Conservation (phyloP, 208 protist species). For the Trypanosoma rangeli region DNA sequence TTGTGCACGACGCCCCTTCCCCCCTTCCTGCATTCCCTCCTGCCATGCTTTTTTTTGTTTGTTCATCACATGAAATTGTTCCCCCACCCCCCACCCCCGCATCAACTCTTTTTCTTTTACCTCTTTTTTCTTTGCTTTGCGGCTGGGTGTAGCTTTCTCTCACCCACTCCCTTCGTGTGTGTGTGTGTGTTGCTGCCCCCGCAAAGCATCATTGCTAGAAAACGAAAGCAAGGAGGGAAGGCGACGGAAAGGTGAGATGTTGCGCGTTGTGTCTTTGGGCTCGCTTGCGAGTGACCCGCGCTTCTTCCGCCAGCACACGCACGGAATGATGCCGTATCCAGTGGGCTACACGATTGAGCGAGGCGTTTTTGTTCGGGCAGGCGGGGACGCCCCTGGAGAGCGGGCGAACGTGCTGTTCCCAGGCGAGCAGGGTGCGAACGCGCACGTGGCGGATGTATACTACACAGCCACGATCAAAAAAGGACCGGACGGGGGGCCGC, state of each 20-base stretch:
- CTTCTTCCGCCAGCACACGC: conserved; percentile 22
- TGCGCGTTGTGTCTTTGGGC: conserved; percentile 54
- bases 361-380: conserved; percentile 37
- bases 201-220: too few relatives aligned
- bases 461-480: conserved; percentile 49
- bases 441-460: conserved; percentile 20
- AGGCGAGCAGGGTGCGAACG: conserved; percentile 7
- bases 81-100: not conserved
- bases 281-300: conserved; percentile 32
- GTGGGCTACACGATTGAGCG: conserved; percentile 60
- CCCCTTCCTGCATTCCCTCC: conserved; percentile 13
- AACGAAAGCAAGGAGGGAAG: not conserved
- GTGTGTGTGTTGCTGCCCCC: too few relatives aligned
- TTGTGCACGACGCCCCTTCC: not conserved
- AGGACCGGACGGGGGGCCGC: conserved; percentile 20
- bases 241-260: conserved; percentile 24
- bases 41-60: conserved; percentile 27
- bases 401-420: conserved; percentile 18
- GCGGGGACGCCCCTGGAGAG: not conserved
- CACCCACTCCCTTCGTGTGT: not conserved
- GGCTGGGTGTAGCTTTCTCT: conserved; percentile 12
- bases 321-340: conserved; percentile 31
- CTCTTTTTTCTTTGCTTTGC: conserved; percentile 22
- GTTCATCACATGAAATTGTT: not conserved
- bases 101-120: conserved; percentile 22